Evolutionary conservation across 2,329 filamentous ascomycete species (phyloP).

Genomic region (Colletotrichum liaoningense): DNA sequence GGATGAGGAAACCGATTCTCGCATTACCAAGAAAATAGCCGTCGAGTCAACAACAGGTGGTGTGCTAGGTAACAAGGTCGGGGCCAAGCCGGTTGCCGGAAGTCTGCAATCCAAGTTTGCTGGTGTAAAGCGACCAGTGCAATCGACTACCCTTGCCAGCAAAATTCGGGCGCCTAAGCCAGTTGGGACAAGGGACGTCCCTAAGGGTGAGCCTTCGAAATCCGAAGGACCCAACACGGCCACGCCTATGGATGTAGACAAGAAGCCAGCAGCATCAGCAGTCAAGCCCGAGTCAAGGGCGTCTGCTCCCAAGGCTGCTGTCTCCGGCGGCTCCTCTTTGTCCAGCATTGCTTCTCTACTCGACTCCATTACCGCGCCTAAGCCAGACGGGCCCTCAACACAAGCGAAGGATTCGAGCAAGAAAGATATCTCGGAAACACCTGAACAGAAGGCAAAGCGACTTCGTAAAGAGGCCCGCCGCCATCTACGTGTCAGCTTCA

Average conservation of each 20-base stretch:
- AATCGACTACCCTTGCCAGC: slow-evolving; percentile 57
- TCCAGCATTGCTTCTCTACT: slow-evolving; percentile 67
- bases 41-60: slow-evolving; percentile 49
- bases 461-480: slow-evolving; percentile 79
- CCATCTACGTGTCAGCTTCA: slow-evolving; percentile 78
- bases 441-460: slow-evolving; percentile 74
- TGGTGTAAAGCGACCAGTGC: slow-evolving; percentile 41
- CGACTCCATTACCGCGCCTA: slow-evolving; percentile 60
- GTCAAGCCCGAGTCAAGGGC: slow-evolving; percentile 41
- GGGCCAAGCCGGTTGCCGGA: slow-evolving; percentile 46
- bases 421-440: slow-evolving; percentile 67
- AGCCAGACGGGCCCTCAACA: slow-evolving; percentile 61
- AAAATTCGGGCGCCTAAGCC: slow-evolving; percentile 58
- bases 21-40: slow-evolving; percentile 55
- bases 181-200: slow-evolving; percentile 31
- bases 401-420: slow-evolving; percentile 55
- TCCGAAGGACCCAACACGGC: slow-evolving; percentile 30
- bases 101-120: slow-evolving; percentile 42
- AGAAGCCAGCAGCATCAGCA: slow-evolving; percentile 31
- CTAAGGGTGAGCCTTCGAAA: slow-evolving; percentile 38
- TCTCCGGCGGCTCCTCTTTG: slow-evolving; percentile 48
- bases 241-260: slow-evolving; percentile 36
- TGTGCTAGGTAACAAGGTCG: slow-evolving; percentile 53
- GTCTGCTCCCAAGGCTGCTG: slow-evolving; percentile 42
- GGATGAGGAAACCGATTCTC: slow-evolving; percentile 53